These are phyloP conservation scores for Nannochloropsis salina DNA, from an alignment of 108 stramenopile genomes.

Conservation along the genomic window DNA sequence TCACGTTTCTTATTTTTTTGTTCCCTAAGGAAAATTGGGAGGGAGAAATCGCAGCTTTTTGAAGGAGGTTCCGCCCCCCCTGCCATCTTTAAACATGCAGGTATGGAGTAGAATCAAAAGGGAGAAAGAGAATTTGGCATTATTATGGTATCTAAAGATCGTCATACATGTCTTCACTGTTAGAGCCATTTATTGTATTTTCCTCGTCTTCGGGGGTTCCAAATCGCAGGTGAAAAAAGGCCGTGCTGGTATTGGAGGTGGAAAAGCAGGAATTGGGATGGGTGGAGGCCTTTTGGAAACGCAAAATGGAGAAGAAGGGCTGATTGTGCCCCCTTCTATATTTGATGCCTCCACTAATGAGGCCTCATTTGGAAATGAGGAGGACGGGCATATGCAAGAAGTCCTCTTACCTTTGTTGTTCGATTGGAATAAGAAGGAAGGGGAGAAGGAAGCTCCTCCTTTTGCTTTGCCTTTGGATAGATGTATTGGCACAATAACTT, in stretches of 20 bases:
- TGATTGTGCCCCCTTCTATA: background rate
- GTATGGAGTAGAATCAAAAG: background rate
- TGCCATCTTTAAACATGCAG: background rate
- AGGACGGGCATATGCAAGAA: background rate
- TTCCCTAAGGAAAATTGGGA: constrained; percentile 45
- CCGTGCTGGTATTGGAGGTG: background rate
- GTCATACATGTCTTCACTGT: too few relatives aligned
- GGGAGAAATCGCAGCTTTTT: constrained; percentile 83
- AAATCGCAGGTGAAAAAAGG: background rate
- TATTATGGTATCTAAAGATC: too few relatives aligned
- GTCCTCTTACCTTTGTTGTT: background rate
- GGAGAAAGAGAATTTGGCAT: too few relatives aligned
- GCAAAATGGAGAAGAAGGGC: background rate
- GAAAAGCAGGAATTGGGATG: background rate
- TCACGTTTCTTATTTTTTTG: background rate
- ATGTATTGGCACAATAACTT: background rate
- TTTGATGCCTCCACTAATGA: background rate
- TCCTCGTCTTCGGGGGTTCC: background rate
- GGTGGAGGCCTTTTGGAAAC: background rate
- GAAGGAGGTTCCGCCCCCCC: constrained; percentile 35
- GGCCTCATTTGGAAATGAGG: background rate
- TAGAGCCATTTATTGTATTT: background rate
- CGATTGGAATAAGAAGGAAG: background rate
- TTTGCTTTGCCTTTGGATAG: background rate
- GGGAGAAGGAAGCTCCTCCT: background rate